Percentiles rank a stretch among this genome's conserved stretches.
Conservation (phyloP, 768 basidiomycete species). For the Mrakia frigida region DNA sequence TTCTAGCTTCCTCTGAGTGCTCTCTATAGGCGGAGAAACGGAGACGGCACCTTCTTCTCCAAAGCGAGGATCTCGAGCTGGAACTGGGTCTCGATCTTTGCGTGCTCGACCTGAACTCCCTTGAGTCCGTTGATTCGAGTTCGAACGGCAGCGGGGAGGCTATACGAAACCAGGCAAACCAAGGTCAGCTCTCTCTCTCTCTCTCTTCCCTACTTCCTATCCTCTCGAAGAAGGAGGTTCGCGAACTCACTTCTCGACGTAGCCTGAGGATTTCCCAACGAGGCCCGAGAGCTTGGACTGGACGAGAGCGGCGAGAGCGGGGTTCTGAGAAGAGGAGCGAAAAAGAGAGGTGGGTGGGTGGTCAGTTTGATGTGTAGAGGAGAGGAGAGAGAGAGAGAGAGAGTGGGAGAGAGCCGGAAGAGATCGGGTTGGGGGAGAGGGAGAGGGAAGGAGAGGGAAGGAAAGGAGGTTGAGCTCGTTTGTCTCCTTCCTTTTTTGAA, state of each 20-base stretch:
- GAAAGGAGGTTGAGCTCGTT: background rate
- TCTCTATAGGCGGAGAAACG: too few species aligned
- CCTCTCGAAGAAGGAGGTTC: background rate
- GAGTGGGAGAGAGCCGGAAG: background rate
- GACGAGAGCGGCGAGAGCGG: conserved; percentile 72
- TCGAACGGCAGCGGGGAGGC: conserved; percentile 70
- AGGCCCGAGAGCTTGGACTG: conserved; percentile 80
- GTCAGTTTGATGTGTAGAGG: background rate
- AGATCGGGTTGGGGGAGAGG: background rate
- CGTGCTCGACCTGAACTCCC: conserved; percentile 86
- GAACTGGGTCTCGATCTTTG: conserved; percentile 77
- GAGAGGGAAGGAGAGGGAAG: background rate
- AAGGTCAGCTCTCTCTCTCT: background rate
- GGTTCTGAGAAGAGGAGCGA: conserved; percentile 47
- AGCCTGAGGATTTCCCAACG: conserved; percentile 86
- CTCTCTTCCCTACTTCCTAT: too few species aligned
- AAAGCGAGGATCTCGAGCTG: conserved; percentile 91
- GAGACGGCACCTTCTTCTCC: conserved; percentile 83
- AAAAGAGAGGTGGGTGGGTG: background rate
- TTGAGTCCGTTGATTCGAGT: conserved; percentile 84
- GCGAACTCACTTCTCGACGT: conserved; percentile 69
- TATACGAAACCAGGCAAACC: background rate
- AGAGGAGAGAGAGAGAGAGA: background rate
- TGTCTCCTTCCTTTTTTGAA: background rate
- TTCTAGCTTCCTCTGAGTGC: too few species aligned